These are phyloP conservation scores for Aschersonia sp. DNA, from an alignment of 2,329 filamentous ascomycete genomes.

Conservation along the genomic window DNA sequence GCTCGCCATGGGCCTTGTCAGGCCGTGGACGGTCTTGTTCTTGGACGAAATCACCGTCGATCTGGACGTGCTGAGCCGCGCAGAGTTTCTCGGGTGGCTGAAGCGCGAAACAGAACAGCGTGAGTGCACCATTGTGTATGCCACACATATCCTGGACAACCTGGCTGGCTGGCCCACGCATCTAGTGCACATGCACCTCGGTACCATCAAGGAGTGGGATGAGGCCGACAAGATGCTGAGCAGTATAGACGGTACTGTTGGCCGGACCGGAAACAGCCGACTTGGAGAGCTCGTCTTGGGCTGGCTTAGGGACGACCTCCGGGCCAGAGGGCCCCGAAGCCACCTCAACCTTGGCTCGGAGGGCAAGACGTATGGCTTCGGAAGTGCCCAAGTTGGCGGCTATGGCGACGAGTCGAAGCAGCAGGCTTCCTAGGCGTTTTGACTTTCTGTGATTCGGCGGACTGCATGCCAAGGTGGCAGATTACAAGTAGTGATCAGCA, in stretches of 20 bases:
- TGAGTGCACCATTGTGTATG: constrained; percentile 87
- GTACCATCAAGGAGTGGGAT: constrained; percentile 78
- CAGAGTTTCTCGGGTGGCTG: constrained; percentile 74
- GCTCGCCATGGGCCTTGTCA: constrained; percentile 84
- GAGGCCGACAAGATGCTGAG: constrained; percentile 54
- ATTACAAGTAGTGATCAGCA: too few species aligned
- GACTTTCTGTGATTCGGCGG: too few species aligned
- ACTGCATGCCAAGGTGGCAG: too few species aligned
- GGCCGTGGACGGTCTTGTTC: constrained; percentile 82
- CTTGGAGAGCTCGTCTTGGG: constrained; percentile 76
- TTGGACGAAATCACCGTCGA: constrained; percentile 97
- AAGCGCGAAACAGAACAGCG: constrained; percentile 72
- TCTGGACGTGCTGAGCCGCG: constrained; percentile 72
- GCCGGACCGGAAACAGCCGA: constrained; percentile 54
- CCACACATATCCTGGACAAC: constrained; percentile 94
- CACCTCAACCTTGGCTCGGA: constrained; percentile 39
- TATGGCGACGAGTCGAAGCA: constrained; percentile 40
- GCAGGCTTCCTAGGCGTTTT: constrained; percentile 11
- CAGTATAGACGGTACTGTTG: constrained; percentile 24
- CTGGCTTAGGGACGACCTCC: constrained; percentile 74
- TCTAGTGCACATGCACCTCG: constrained; percentile 88
- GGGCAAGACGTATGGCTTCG: constrained; percentile 46
- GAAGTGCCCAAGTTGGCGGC: constrained; percentile 36
- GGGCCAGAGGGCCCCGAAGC: constrained; percentile 62
- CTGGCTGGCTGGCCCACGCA: constrained; percentile 90